Evolutionary conservation across 208 protist genomes (phyloP).

Genomic region (Acanthamoeba lenticulata): DNA sequence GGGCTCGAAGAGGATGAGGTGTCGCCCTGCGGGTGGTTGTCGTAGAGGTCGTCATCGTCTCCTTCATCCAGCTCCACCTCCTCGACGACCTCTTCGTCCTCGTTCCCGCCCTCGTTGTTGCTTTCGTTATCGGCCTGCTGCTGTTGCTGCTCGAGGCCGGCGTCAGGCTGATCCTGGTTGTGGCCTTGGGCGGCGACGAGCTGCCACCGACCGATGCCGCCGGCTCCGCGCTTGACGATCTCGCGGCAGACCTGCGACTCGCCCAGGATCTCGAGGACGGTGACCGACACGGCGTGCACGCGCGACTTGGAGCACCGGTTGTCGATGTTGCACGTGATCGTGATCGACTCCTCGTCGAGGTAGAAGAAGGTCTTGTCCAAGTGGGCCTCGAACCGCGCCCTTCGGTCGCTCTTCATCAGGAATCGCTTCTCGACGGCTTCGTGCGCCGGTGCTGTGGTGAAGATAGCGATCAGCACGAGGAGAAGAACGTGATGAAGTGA

Average conservation of each 20-base stretch:
- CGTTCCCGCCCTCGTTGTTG: not conserved
- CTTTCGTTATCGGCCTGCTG: not conserved
- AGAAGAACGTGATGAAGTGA: not conserved
- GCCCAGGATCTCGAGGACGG: conserved; percentile 5
- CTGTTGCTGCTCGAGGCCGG: not conserved
- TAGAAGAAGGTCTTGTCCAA: conserved; percentile 24
- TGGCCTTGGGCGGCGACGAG: not conserved
- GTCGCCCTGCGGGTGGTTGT: not conserved
- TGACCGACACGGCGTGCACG: not conserved
- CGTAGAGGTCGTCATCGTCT: not conserved
- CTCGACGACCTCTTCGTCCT: not conserved
- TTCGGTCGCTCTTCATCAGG: not conserved
- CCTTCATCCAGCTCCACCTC: not conserved
- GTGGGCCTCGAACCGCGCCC: not conserved
- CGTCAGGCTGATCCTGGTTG: not conserved
- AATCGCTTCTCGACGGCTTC: not conserved
- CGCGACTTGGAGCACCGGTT: conserved; percentile 12
- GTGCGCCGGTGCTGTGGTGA: not conserved
- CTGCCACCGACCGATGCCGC: not conserved
- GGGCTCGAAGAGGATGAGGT: not conserved
- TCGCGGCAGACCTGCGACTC: conserved; percentile 32
- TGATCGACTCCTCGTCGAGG: conserved; percentile 16
- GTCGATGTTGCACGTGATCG: conserved; percentile 37
- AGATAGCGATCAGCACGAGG: not conserved
- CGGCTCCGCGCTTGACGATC: conserved; percentile 5